These are phyloP conservation scores for Parastagonospora avenae DNA, from an alignment of 2,329 filamentous ascomycete genomes.

Conservation along the genomic window DNA sequence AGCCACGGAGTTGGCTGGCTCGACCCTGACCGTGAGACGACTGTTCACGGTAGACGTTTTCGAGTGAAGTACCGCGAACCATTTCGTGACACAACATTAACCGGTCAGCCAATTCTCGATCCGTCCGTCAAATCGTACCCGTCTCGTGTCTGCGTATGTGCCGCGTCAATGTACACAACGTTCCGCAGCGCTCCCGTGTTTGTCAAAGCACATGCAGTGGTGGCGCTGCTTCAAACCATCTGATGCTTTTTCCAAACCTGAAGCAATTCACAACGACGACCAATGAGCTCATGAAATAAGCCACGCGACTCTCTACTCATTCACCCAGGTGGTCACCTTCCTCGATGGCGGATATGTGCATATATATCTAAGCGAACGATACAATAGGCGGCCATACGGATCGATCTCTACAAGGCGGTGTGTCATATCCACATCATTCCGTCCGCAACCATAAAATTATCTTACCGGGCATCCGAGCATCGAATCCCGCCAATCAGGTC, in stretches of 20 bases:
- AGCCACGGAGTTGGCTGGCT: not conserved
- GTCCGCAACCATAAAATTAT: too few relatives aligned
- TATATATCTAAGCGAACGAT: too few relatives aligned
- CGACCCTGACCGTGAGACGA: not conserved
- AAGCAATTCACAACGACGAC: too few relatives aligned
- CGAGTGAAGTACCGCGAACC: not conserved
- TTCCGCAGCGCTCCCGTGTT: not conserved
- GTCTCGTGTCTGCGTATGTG: conserved; percentile 8
- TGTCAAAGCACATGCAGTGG: not conserved
- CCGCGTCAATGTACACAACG: not conserved
- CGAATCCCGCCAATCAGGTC: too few relatives aligned
- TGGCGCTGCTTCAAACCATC: not conserved
- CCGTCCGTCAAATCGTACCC: conserved; percentile 1
- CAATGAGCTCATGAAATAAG: too few relatives aligned
- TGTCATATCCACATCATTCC: too few relatives aligned
- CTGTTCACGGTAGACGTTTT: not conserved
- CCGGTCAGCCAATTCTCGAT: conserved; percentile 15
- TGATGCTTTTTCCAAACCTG: too few relatives aligned
- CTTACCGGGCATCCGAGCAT: too few relatives aligned
- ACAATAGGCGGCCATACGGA: too few relatives aligned
- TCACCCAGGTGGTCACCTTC: not conserved
- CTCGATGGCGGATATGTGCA: not conserved
- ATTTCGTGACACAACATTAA: conserved; percentile 13
- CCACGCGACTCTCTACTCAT: too few relatives aligned
- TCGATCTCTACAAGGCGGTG: too few relatives aligned